A percentile compares a stretch with the other conserved stretches of the same genome.
These are phyloP conservation scores for Tolypocladium inflatum DNA, from an alignment of 2,329 filamentous ascomycete genomes.

Conservation along the genomic window DNA sequence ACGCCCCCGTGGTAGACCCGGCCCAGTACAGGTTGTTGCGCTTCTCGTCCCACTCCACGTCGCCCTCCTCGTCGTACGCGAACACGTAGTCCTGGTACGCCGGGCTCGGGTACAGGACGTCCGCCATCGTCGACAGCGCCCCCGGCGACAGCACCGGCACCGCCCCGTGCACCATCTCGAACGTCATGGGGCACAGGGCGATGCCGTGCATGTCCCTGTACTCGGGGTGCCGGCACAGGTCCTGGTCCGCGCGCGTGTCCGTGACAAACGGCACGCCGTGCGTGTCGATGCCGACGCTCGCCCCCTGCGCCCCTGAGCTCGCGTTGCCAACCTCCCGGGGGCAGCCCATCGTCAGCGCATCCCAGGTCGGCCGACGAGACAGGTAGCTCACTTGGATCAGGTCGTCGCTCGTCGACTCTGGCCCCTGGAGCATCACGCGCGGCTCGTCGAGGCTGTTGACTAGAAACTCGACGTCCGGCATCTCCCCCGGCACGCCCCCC, in stretches of 20 bases:
- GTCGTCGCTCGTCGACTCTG: background rate
- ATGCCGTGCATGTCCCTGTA: conserved; percentile 34
- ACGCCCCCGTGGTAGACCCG: conserved; percentile 44
- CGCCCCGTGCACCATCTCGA: conserved; percentile 26
- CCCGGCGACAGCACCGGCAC: conserved; percentile 39
- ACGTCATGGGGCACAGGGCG: conserved; percentile 30
- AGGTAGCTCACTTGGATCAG: conserved; percentile 15
- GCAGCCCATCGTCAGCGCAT: conserved; percentile 21
- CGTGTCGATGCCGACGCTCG: background rate
- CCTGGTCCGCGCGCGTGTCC: conserved; percentile 13
- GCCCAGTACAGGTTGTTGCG: conserved; percentile 45
- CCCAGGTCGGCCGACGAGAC: conserved; percentile 18
- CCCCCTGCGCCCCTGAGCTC: background rate
- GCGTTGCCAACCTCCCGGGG: background rate
- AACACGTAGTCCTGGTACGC: conserved; percentile 35
- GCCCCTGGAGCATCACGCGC: conserved; percentile 22
- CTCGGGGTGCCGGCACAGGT: conserved; percentile 36
- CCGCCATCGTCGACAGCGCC: conserved; percentile 34
- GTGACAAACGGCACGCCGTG: conserved; percentile 27
- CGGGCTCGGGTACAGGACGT: conserved; percentile 42
- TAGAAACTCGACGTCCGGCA: conserved; percentile 31
- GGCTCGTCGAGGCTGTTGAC: conserved; percentile 41
- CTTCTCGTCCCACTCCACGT: conserved; percentile 40
- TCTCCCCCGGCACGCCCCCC: conserved; percentile 8
- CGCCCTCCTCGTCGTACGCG: conserved; percentile 27